Evolutionary conservation across 176 grass and related monocot species (phyloP).

Genomic region (Hordeum vulgare): DNA sequence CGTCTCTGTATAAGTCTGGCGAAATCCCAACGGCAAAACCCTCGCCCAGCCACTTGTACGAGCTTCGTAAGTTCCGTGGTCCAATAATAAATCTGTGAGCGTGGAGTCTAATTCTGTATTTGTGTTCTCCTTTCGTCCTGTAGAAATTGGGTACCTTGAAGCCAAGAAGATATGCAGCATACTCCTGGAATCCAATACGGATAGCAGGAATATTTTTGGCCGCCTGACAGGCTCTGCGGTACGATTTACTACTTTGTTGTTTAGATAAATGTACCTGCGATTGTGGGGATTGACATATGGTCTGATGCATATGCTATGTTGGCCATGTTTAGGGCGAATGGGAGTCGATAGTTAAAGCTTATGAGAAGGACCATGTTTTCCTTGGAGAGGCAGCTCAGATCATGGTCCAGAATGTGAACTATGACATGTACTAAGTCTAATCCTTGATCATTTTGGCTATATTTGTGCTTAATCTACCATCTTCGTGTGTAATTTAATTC

Average conservation of each 20-base stretch:
- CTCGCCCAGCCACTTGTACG: neutral
- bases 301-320: neutral
- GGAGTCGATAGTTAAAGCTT: constrained; percentile 67
- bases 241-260: neutral
- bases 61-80: neutral
- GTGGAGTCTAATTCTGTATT: neutral
- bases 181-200: constrained; percentile 60
- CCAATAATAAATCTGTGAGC: neutral
- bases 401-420: constrained; percentile 96
- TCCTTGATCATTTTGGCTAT: neutral
- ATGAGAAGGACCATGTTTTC: constrained; percentile 95
- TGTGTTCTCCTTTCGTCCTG: neutral
- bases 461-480: neutral
- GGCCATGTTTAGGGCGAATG: constrained; percentile 72
- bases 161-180: constrained; percentile 82
- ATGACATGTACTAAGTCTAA: constrained; percentile 72
- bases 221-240: constrained; percentile 84
- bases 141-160: constrained; percentile 75
- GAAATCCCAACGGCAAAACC: neutral
- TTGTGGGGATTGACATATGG: neutral
- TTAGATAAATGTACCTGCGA: neutral
- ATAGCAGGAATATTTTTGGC: constrained; percentile 92
- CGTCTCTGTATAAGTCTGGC: neutral
- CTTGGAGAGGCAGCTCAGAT: constrained; percentile 87
- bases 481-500: neutral